Base-by-base conservation (phyloP, 2,329 filamentous ascomycete species). In the Fusarium setosum region DNA sequence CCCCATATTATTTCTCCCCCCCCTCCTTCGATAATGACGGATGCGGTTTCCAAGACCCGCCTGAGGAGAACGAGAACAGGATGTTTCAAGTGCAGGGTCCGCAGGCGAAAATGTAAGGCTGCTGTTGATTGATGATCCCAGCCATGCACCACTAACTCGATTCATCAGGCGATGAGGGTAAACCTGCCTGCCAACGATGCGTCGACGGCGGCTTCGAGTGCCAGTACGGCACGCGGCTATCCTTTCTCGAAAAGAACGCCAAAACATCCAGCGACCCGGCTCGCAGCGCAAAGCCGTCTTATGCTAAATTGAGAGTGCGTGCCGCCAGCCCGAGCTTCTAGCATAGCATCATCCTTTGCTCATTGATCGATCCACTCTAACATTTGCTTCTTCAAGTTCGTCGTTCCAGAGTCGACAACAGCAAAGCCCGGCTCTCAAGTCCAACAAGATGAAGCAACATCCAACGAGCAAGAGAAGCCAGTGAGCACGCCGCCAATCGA, bases 131-230 rank as follows among this genome's bases (percentile, higher is more conserved):
- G 29, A 29, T 26, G 26, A n/a, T 17, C 10, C 18, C 24, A 40
- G 20, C 38, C 18, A 58, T 52, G 26, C 24, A 53, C 20, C 21
- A 61, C 53, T 48, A 56, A 61, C 57, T 56, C 48, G 17, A 55
- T 44, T 20, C 41, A 21, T 18, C 56, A 85, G 83, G 84, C 59
- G 83, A 86, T 58, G 84, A 86, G 72, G 73, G 73, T 13, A 85
- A 83, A 63, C 84, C 84, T 5, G 71, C 72, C 4, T 86, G 84
- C 40, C 79, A 77, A 40, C 81, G 83, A 62, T 86, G 84, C 58
- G 69, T 78, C 15, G 75, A 77, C 1, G 80, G 83, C 31, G 78
- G 78, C 9, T 79, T 83, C 26, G 76, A 82, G 38, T 86, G 84
- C 69, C 77, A 79, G 32, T 86, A 85, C 65, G 81, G 81, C 11